These are phyloP conservation scores for Globisporangium splendens DNA, from an alignment of 352 stramenopile species.

Conservation along the genomic window DNA sequence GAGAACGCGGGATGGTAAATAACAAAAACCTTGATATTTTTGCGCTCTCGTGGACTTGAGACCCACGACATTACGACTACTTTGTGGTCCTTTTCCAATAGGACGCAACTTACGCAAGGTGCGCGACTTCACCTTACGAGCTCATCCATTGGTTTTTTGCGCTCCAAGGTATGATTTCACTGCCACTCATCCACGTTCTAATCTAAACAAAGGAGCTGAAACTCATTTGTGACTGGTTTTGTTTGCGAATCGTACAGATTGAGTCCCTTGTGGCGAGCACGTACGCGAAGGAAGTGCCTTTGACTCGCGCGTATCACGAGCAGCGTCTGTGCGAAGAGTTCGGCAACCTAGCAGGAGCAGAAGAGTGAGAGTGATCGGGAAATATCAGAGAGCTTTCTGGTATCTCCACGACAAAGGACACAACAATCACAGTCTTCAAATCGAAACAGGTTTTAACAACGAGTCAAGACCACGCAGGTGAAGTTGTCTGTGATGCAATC, in stretches of 20 bases:
- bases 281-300: conserved; percentile 63
- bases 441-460: too few relatives aligned
- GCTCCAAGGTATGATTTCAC: conserved; percentile 39
- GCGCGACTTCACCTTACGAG: conserved; percentile 69
- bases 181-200: not conserved
- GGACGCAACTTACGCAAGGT: conserved; percentile 66
- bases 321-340: conserved; percentile 63
- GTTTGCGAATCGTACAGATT: conserved; percentile 29
- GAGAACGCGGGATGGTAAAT: conserved; percentile 43
- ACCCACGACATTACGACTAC: not conserved
- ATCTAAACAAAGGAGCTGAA: not conserved
- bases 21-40: not conserved
- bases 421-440: too few relatives aligned
- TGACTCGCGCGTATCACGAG: conserved; percentile 54
- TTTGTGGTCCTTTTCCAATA: conserved; percentile 13
- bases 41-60: not conserved
- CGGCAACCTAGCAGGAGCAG: conserved; percentile 13
- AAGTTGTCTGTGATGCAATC: not conserved
- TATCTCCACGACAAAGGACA: not conserved
- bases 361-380: not conserved
- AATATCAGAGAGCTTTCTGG: not conserved
- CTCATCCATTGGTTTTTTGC: conserved; percentile 71
- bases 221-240: not conserved
- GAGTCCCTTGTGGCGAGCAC: conserved; percentile 66
- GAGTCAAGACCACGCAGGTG: too few relatives aligned